A percentile compares a stretch with the other conserved stretches of the same genome.
These are phyloP conservation scores for Hyphopichia buzzinii DNA, from an alignment of 1,139 yeast species.

Conservation along the genomic window DNA sequence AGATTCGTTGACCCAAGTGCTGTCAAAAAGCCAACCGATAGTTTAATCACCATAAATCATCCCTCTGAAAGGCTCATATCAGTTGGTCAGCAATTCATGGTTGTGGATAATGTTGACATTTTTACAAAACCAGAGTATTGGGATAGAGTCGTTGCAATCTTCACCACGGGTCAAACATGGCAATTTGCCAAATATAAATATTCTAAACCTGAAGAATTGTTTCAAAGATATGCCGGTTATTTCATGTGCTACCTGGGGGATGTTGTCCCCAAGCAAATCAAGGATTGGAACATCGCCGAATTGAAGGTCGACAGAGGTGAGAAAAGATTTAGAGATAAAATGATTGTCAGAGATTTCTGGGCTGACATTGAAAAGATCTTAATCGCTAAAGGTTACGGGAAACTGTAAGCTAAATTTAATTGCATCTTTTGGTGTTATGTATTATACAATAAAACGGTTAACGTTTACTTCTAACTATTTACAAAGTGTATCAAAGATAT, in stretches of 20 bases:
- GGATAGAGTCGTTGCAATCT: constrained; percentile 93
- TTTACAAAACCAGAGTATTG: constrained; percentile 95
- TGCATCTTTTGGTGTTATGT: constrained; percentile 1
- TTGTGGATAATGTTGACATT: constrained; percentile 84
- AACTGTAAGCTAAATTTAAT: constrained; percentile 7
- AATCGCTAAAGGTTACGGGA: constrained; percentile 44
- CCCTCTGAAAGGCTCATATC: constrained; percentile 53
- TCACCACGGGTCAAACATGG: constrained; percentile 98
- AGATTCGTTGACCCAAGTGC: constrained; percentile 59
- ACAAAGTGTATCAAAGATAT: constrained; percentile 24
- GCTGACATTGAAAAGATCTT: constrained; percentile 63
- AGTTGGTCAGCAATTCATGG: constrained; percentile 60
- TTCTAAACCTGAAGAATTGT: constrained; percentile 74
- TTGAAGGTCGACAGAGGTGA: constrained; percentile 73
- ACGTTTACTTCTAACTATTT: constrained; percentile 8
- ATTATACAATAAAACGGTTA: neutral
- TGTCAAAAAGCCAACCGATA: constrained; percentile 31
- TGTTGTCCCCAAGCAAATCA: constrained; percentile 68
- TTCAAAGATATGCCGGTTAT: constrained; percentile 83
- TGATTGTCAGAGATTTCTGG: constrained; percentile 86
- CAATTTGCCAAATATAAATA: constrained; percentile 88
- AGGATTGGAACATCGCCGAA: constrained; percentile 85
- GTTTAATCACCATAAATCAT: constrained; percentile 54
- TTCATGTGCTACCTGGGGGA: constrained; percentile 78
- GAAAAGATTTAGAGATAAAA: constrained; percentile 84